These are phyloP conservation scores for Ophiostoma tasmaniense DNA, from an alignment of 2,329 filamentous ascomycete species.

Conservation along the genomic window DNA sequence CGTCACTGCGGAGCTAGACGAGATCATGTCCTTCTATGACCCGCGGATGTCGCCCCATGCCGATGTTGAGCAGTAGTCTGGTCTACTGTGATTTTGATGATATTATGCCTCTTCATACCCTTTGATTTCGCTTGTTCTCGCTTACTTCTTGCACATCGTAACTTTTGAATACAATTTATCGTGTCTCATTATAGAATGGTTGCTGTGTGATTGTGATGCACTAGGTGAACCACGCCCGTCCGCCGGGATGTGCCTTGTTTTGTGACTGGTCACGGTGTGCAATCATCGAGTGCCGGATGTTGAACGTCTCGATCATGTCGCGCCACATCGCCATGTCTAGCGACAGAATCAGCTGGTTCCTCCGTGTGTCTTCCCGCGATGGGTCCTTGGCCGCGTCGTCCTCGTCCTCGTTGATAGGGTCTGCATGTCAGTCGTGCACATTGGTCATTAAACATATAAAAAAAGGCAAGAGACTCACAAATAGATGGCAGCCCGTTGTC, in stretches of 20 bases:
- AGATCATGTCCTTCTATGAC: constrained; percentile 14
- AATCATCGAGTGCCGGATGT: constrained; percentile 74
- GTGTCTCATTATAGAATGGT: background rate
- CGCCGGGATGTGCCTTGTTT: constrained; percentile 22
- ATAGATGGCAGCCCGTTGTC: constrained; percentile 62
- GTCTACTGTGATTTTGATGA: background rate
- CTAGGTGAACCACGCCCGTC: constrained; percentile 18
- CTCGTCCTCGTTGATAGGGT: constrained; percentile 39
- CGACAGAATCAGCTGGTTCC: constrained; percentile 80
- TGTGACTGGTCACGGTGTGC: constrained; percentile 53
- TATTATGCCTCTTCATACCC: background rate
- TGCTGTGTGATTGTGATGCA: background rate
- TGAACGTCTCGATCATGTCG: constrained; percentile 64
- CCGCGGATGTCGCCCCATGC: background rate
- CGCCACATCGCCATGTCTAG: constrained; percentile 81
- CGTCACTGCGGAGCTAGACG: constrained; percentile 13
- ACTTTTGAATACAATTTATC: background rate
- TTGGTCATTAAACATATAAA: background rate
- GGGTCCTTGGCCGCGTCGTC: constrained; percentile 31
- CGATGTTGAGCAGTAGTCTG: background rate
- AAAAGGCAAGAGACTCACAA: background rate
- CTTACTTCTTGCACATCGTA: background rate
- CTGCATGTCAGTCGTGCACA: constrained; percentile 19
- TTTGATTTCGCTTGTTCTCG: background rate
- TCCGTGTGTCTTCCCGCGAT: constrained; percentile 25